These are phyloP conservation scores for Henningerozyma blattae DNA, from an alignment of 805 yeast genomes.

Conservation along the genomic window DNA sequence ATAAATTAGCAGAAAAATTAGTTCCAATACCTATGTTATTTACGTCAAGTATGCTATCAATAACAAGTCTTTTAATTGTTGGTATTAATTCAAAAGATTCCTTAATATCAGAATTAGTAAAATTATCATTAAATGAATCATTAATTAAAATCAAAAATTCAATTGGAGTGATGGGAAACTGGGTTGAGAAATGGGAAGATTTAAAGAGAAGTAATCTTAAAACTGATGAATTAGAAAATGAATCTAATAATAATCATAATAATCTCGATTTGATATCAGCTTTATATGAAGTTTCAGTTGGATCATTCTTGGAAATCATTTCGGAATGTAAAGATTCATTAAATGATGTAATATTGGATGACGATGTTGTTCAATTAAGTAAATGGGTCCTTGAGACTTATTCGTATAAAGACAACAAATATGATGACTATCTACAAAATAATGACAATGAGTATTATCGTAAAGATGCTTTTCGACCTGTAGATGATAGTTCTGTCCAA, in stretches of 20 bases:
- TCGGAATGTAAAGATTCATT: slow-evolving; percentile 49
- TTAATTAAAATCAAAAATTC: slow-evolving; percentile 49
- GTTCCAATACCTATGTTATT: slow-evolving; percentile 55
- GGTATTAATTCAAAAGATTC: slow-evolving; percentile 55
- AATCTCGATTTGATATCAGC: slow-evolving; percentile 42
- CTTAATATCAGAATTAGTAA: slow-evolving; percentile 39
- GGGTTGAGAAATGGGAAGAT: slow-evolving; percentile 28
- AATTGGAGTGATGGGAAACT: slow-evolving; percentile 40
- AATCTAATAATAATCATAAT: background rate
- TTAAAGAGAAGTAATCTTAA: slow-evolving; percentile 2
- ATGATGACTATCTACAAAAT: too few relatives aligned
- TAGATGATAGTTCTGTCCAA: too few relatives aligned
- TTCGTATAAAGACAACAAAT: too few relatives aligned
- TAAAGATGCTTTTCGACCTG: too few relatives aligned
- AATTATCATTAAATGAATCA: slow-evolving; percentile 44
- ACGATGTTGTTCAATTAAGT: slow-evolving; percentile 55
- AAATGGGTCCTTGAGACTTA: slow-evolving; percentile 56
- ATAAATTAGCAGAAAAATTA: slow-evolving; percentile 47
- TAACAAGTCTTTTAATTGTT: slow-evolving; percentile 36
- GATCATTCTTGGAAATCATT: slow-evolving; percentile 53
- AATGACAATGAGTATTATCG: too few relatives aligned
- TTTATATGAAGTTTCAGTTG: slow-evolving; percentile 52
- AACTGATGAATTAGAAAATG: background rate
- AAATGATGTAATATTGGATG: slow-evolving; percentile 51
- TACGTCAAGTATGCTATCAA: slow-evolving; percentile 48